Percentiles rank a stretch among this genome's conserved stretches.
Conservation (phyloP, 352 stramenopile genomes). For the Elongisporangium anandrum region DNA sequence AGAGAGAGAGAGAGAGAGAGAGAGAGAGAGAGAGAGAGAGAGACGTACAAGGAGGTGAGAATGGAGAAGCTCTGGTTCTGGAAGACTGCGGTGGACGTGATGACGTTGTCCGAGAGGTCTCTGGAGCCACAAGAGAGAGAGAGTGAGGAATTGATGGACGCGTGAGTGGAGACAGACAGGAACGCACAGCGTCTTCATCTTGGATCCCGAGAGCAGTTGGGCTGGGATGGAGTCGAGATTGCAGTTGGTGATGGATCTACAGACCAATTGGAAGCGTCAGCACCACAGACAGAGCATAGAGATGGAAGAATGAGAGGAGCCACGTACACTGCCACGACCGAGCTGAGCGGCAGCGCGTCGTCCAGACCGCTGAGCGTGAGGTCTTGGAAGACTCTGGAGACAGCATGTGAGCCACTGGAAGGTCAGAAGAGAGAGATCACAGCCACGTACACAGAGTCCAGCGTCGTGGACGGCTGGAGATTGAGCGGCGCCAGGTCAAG, state of each 20-base stretch:
- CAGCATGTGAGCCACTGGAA: not conserved
- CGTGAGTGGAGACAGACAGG: too few relatives aligned
- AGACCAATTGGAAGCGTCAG: too few relatives aligned
- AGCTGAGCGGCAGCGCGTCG: slow-evolving; percentile 49
- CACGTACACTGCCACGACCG: slow-evolving; percentile 44
- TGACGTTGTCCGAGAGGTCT: slow-evolving; percentile 37
- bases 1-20: too few relatives aligned
- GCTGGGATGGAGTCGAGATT: slow-evolving; percentile 55
- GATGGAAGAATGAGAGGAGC: too few relatives aligned
- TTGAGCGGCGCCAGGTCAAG: slow-evolving; percentile 71
- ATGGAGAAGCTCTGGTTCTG: slow-evolving; percentile 34
- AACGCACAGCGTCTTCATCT: slow-evolving; percentile 22
- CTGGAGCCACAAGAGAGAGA: slow-evolving; percentile 11
- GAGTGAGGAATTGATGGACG: not conserved
- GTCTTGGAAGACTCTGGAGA: slow-evolving; percentile 27
- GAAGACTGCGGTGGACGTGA: slow-evolving; percentile 30
- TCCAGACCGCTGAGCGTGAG: slow-evolving; percentile 41
- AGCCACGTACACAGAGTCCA: slow-evolving; percentile 34
- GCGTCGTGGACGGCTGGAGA: slow-evolving; percentile 34
- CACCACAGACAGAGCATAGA: too few relatives aligned
- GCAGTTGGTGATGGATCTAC: slow-evolving; percentile 66
- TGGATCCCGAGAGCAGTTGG: slow-evolving; percentile 32
- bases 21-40: not conserved
- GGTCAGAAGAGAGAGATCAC: not conserved
- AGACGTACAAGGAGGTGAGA: slow-evolving; percentile 53